Base-by-base conservation (phyloP, 768 basidiomycete species). In the Tulasnella calospora region DNA sequence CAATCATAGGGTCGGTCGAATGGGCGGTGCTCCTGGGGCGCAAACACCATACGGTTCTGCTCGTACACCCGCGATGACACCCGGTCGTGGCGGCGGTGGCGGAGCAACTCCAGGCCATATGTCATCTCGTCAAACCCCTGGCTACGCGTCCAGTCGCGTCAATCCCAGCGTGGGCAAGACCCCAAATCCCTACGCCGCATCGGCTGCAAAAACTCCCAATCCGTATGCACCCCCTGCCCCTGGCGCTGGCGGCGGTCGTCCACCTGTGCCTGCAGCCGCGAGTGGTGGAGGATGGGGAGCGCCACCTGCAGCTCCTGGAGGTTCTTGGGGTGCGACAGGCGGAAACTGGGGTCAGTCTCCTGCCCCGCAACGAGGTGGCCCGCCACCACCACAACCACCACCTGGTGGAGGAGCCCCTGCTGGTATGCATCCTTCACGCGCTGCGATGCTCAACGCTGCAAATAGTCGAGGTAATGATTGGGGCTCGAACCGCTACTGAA, bases 41-140 rank as follows among this genome's bases (percentile, higher is more conserved):
- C 67, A 38, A 33, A 36, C 79, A 46, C 38, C 71, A 38, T 83
- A 86, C 15, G 85, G 84, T 6, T 84, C 87, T 55, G 91, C 92
- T 69, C 94, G 92, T 83, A 96, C 95, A 0, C 94, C 95, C 94
- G 91, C 80, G 90, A 88, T 77, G 90, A 91, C 90, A 19, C 88
- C 89, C 17, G 93, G n/a, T 88, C 88, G 79, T 15, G 44, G 44
- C 86, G 88, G 84, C 0, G 81, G 85, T 46, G 86, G 85, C 2
- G 84, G 85, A 69, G 82, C 83, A n/a, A 94, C 93, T 12, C 92
- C 94, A n/a, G 93, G 93, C 1, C 92, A 90, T 82, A 86, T 90
- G 84, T 95, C 94, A 27, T 87, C 92, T 69, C 92, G 92, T 76
- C 92, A 92, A 30, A 78, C 77, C 70, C 77, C 77, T 19, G 71